Evolutionary conservation across 805 yeast species (phyloP), one percentile per base, ranked within the genome.

Genomic region (Sugiyamaella qingdaonensis): DNA sequence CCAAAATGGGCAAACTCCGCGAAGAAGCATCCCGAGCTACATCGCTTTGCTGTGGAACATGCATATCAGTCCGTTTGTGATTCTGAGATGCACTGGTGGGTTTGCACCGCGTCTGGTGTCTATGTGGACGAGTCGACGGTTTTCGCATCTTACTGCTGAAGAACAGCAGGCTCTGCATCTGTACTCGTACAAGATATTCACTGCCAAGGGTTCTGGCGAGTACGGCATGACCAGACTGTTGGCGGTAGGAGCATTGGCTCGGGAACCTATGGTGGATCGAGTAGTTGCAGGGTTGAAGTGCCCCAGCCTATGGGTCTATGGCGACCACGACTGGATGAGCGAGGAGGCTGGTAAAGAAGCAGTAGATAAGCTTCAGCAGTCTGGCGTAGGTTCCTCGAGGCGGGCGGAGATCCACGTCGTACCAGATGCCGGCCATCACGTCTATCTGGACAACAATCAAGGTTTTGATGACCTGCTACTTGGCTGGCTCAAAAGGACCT

Each of bases 201-300:
- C 83, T 56, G 84, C 86, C 11, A 79, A 76, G 3, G 97, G 97
- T 0, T 86, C 94, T 0, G 98, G 98, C 9, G 98, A 94, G 69
- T 91, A 90, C 66, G 84, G 91, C 74, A 73, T 92, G 57, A 86
- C 88, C 55, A 84, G 85, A 61, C 72, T 89, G 11, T 72, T 92
- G 29, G 90, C 88, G 0, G 95, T 96, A 2, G 99, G 98, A 4
- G 98, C 96, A 0, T 79, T 81, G 39, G 95, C 97, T 0, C 74
- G 97, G 56, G 71, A 76, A 59, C 95, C 98, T 0, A 70, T 94
- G 50, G 63, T 68, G 2, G 68, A 73, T 44, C 66, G 86, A 24
- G 73, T 86, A 10, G 69, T 76, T 16, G 61, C 67, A 11, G 67
- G 82, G 8, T 67, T 76, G 13, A 68, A 75, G 13, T 81, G 88